Evolutionary conservation across 768 basidiomycete genomes (phyloP).

Genomic region (Tylopilus rubrobrunneus): DNA sequence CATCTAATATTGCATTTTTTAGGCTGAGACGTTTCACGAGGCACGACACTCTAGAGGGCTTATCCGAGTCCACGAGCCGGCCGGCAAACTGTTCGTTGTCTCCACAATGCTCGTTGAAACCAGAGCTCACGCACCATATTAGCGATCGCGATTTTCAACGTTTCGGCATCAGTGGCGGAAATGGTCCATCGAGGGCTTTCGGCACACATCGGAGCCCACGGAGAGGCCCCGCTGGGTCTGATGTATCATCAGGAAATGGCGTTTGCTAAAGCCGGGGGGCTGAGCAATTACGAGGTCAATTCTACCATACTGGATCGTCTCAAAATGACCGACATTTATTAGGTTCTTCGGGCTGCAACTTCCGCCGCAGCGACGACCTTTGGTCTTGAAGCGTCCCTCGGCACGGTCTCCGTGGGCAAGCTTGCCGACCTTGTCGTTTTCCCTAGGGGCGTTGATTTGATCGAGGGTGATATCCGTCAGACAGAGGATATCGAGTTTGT

Average conservation of each 20-base stretch:
- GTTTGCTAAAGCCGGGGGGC: conserved; percentile 58
- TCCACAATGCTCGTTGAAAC: neutral
- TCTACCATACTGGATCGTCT: neutral
- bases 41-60: conserved; percentile 57
- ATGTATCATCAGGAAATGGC: conserved; percentile 77
- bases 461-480: conserved; percentile 46
- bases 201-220: conserved; percentile 71
- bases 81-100: conserved; percentile 51
- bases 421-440: conserved; percentile 71
- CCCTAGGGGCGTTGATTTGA: conserved; percentile 54
- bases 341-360: conserved; percentile 71
- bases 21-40: conserved; percentile 62
- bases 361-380: conserved; percentile 61
- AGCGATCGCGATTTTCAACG: conserved; percentile 69
- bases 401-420: conserved; percentile 60
- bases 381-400: conserved; percentile 58
- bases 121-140: neutral
- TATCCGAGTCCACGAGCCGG: conserved; percentile 59
- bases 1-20: neutral
- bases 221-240: conserved; percentile 66
- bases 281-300: conserved; percentile 65
- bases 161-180: conserved; percentile 61
- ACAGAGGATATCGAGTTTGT: conserved; percentile 55
- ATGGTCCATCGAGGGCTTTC: conserved; percentile 63
- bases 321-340: conserved; percentile 20